Conservation (phyloP, 768 basidiomycete species). For the Candolleomyces eurysporus region DNA sequence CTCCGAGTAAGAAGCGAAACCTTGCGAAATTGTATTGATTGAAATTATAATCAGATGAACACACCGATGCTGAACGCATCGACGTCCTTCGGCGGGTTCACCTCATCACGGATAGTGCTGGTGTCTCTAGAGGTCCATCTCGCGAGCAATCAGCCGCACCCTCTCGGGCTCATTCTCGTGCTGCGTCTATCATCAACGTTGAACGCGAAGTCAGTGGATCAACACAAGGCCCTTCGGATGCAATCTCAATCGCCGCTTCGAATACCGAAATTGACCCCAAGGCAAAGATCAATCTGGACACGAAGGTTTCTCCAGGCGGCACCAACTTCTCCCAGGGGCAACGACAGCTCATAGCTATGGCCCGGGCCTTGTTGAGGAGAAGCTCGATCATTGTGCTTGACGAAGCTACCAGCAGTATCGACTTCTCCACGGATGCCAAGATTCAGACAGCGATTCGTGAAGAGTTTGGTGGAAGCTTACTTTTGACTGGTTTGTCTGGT, state of each 20-base stretch:
- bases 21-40: not conserved
- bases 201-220: constrained; percentile 32
- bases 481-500: constrained; percentile 62
- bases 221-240: not conserved
- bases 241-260: constrained; percentile 39
- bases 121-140: constrained; percentile 50
- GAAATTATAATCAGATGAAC: constrained; percentile 50
- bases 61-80: constrained; percentile 74
- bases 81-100: constrained; percentile 84
- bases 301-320: constrained; percentile 81
- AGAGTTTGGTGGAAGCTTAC: constrained; percentile 73
- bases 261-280: constrained; percentile 57
- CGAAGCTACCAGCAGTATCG: constrained; percentile 84
- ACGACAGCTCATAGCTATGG: constrained; percentile 84
- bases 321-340: constrained; percentile 94
- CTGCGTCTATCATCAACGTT: constrained; percentile 38
- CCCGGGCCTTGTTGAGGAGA: constrained; percentile 69
- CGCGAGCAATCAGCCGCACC: constrained; percentile 44
- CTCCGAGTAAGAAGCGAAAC: no score
- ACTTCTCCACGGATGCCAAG: constrained; percentile 85
- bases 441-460: constrained; percentile 87
- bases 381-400: constrained; percentile 77
- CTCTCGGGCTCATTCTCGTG: constrained; percentile 43
- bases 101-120: constrained; percentile 55
- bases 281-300: constrained; percentile 63